phyloP scores from a whole-genome alignment of 2,329 filamentous ascomycete species.

The Davidsoniella virescens region DNA sequence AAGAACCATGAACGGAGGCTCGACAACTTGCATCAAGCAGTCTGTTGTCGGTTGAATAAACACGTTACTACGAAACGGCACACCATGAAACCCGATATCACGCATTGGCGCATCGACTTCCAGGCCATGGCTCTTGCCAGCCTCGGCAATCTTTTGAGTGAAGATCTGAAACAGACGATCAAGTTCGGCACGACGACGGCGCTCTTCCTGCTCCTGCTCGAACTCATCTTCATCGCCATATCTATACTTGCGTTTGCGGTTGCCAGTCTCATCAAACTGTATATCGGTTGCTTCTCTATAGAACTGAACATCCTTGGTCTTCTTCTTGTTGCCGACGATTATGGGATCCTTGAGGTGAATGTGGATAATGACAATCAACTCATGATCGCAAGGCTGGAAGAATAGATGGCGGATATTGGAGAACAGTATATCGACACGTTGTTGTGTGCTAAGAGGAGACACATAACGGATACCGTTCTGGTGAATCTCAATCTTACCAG shows the following conservation, averaged over 20 bases:
- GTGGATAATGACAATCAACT: conserved; percentile 95
- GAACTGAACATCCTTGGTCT: conserved; percentile 97
- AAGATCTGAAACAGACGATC: conserved; percentile 94
- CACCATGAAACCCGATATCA: conserved; percentile 91
- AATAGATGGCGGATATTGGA: conserved; percentile 97
- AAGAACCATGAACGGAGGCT: conserved; percentile 90
- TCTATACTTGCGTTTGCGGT: conserved; percentile 90
- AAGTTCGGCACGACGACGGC: conserved; percentile 74
- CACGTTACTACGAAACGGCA: conserved; percentile 89
- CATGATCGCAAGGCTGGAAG: conserved; percentile 93
- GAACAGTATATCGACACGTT: conserved; percentile 85
- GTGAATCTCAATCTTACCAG: conserved; percentile 92
- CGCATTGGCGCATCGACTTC: conserved; percentile 95
- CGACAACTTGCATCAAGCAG: conserved; percentile 89
- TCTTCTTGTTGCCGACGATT: conserved; percentile 91
- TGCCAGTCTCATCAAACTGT: conserved; percentile 96
- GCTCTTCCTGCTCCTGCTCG: conserved; percentile 93
- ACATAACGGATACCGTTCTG: conserved; percentile 97
- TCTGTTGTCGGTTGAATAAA: conserved; percentile 93
- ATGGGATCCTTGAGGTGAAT: conserved; percentile 96
- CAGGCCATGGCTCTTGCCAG: conserved; percentile 75
- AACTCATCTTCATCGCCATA: conserved; percentile 98
- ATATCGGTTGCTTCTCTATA: conserved; percentile 97
- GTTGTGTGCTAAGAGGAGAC: conserved; percentile 61
- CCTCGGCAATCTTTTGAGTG: conserved; percentile 93